phyloP scores from a whole-genome alignment of 2,329 filamentous ascomycete species.

The Ascochyta koolunga region DNA sequence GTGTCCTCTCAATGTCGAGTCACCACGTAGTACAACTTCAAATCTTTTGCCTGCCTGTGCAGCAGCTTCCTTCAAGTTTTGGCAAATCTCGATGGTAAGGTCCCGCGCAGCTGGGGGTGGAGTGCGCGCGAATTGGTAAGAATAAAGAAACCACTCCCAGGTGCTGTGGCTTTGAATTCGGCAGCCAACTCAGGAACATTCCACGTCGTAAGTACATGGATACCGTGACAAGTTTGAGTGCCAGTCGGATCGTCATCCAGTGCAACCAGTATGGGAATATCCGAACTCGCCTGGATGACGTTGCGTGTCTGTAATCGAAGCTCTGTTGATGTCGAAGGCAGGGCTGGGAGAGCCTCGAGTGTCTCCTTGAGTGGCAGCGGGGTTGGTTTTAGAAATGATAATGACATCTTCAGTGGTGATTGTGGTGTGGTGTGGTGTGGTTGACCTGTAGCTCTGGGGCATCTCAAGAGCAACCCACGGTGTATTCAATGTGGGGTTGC shows the following conservation, averaged over 20 bases:
- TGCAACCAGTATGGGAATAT: slow-evolving; percentile 43
- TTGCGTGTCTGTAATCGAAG: slow-evolving; percentile 29
- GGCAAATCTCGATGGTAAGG: slow-evolving; percentile 59
- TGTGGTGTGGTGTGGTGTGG: neutral
- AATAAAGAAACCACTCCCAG: slow-evolving; percentile 62
- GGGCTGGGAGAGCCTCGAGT: slow-evolving; percentile 24
- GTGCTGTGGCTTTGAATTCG: slow-evolving; percentile 51
- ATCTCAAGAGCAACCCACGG: neutral
- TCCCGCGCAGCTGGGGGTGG: slow-evolving; percentile 55
- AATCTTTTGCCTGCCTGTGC: slow-evolving; percentile 49
- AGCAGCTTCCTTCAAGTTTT: slow-evolving; percentile 56
- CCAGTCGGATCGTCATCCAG: slow-evolving; percentile 65
- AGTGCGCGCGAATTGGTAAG: slow-evolving; percentile 65
- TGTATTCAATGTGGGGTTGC: slow-evolving; percentile 6
- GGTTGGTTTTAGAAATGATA: neutral
- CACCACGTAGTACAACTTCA: slow-evolving; percentile 63
- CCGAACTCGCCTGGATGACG: slow-evolving; percentile 23
- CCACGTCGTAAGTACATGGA: slow-evolving; percentile 63
- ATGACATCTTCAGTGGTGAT: neutral
- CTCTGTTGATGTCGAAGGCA: slow-evolving; percentile 20
- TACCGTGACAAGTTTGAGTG: slow-evolving; percentile 67
- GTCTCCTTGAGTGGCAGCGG: slow-evolving; percentile 14
- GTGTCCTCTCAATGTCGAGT: slow-evolving; percentile 64
- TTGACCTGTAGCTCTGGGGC: neutral
- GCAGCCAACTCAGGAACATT: slow-evolving; percentile 51